Conservation (phyloP, 1,139 yeast species). For the Scheffersomyces parashehatae region DNA sequence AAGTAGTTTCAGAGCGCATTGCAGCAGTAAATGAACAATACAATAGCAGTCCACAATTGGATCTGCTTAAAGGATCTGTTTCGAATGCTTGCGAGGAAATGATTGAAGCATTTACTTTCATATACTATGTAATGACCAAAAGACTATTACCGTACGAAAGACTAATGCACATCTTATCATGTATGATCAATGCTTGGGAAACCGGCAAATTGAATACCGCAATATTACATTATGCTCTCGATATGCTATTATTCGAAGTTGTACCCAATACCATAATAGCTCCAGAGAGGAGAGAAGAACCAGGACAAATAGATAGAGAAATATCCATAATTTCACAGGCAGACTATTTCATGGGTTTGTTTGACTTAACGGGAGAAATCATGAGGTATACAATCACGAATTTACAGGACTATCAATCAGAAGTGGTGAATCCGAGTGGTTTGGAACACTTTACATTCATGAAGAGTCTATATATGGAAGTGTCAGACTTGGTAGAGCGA, state of each 20-base stretch:
- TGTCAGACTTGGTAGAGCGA: slow-evolving; percentile 12
- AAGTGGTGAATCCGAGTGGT: slow-evolving; percentile 10
- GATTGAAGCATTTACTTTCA: slow-evolving; percentile 41
- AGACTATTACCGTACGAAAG: slow-evolving; percentile 16
- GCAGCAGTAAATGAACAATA: slow-evolving; percentile 11
- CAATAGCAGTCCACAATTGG: slow-evolving; percentile 14
- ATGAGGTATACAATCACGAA: slow-evolving; percentile 36
- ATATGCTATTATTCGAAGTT: neutral
- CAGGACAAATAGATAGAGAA: neutral
- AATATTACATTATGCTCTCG: neutral
- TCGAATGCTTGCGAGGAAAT: slow-evolving; percentile 36
- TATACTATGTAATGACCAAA: slow-evolving; percentile 21
- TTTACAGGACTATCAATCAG: slow-evolving; percentile 12
- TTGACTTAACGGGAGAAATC: slow-evolving; percentile 45
- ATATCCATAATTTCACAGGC: slow-evolving; percentile 14
- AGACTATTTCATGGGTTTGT: slow-evolving; percentile 40
- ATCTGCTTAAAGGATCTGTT: slow-evolving; percentile 21
- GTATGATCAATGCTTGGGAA: neutral
- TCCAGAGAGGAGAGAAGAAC: neutral
- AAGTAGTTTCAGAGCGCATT: slow-evolving; percentile 15
- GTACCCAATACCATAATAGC: neutral
- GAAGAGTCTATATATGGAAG: slow-evolving; percentile 14
- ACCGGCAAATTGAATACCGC: neutral
- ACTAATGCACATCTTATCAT: slow-evolving; percentile 14
- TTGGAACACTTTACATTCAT: slow-evolving; percentile 16